Evolutionary conservation across 495 filamentous ascomycete genomes (phyloP).

Genomic region (Viridothelium virens): DNA sequence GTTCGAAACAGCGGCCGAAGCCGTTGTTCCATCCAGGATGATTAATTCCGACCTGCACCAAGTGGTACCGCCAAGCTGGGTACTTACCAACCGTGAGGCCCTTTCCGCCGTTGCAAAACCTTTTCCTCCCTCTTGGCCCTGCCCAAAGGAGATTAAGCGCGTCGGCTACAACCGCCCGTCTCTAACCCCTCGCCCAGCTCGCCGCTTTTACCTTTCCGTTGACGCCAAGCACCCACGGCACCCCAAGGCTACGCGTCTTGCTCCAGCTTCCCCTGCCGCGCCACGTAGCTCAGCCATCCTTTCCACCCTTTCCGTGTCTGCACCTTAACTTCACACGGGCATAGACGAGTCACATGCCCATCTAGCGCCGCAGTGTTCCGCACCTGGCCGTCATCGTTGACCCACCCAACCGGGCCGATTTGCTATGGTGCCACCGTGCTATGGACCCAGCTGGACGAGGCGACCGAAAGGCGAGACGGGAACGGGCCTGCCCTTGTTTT

Average conservation of each 20-base stretch:
- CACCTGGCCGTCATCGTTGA: background rate
- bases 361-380: slow-evolving; percentile 5
- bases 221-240: background rate
- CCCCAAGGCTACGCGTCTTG: background rate
- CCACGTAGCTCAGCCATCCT: background rate
- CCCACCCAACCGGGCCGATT: background rate
- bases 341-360: slow-evolving; percentile 1
- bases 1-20: slow-evolving; percentile 3
- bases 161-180: slow-evolving; percentile 2
- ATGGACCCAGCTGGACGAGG: background rate
- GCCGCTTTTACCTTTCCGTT: background rate
- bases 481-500: slow-evolving; percentile 10
- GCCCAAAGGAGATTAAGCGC: background rate
- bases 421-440: background rate
- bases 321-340: background rate
- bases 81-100: no score
- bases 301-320: background rate
- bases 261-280: background rate
- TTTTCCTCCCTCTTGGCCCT: background rate
- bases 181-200: background rate
- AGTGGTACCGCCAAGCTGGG: no score
- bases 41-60: background rate
- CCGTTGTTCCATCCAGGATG: background rate
- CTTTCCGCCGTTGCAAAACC: background rate
- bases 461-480: background rate